Evolutionary conservation across 345 rosid species (phyloP), one percentile per base, ranked within the genome.

Genomic region (Lepidium aucheri): DNA sequence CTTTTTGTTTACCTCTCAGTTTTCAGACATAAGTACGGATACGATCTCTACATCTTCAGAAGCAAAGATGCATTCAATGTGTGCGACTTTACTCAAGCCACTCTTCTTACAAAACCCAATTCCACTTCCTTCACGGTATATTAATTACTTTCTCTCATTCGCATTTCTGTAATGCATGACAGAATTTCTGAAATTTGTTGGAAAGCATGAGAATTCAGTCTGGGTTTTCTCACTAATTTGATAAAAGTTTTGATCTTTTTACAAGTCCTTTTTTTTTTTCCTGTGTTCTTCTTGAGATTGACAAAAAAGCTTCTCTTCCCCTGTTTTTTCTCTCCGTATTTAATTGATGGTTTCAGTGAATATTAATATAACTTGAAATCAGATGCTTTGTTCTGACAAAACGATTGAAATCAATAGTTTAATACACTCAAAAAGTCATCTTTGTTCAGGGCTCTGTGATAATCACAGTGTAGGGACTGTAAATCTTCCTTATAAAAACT

Each of bases 1-100:
- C n/a, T 17, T 64, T 63, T 1, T 63, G 11, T 54, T 10, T 11
- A 2, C 32, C 1, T 38, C 44, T 26, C 83, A 93, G 98, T 85
- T 73, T 93, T 89, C 90, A 86, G 77, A 60, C 95, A 85, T 80
- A 84, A 86, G 87, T 71, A 85, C 53, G 79, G 71, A 75, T 76
- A 80, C 76, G 74, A 67, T 6, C 90, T 93, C 69, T 90, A 84
- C 89, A 93, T 93, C 79, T 90, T 94, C 88, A 80, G 79, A 78
- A 94, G 55, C 76, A 74, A 81, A 76, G 77, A 80, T 75, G 99
- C 97, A 61, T 90, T 83, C 78, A 67, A 69, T 61, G 80, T 85
- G 81, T 94, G 96, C 82, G 79, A 90, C 76, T 83, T 88, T 79
- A 76, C 89, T 63, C 89, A 78, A 62, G 82, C 99, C 20, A 78